These are phyloP conservation scores for Pilatotrama ljubarskyi DNA, from an alignment of 768 basidiomycete genomes.

Conservation along the genomic window DNA sequence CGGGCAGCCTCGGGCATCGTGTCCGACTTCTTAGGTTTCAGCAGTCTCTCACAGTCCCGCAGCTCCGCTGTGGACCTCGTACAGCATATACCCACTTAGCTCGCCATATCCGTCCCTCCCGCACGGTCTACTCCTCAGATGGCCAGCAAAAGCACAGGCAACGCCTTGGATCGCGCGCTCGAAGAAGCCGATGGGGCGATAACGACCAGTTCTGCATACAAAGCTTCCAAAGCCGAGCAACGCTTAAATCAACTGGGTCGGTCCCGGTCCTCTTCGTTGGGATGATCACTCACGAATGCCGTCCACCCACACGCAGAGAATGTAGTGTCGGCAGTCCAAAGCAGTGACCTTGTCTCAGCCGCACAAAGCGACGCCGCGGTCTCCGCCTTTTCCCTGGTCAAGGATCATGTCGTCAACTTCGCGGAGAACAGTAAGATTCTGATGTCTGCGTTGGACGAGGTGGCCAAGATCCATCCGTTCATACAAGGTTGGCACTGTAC, in stretches of 20 bases:
- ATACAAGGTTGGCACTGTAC: constrained; percentile 22
- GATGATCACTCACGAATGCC: too few relatives aligned
- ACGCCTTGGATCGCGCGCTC: background rate
- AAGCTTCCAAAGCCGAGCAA: background rate
- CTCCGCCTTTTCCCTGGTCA: background rate
- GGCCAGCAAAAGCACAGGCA: background rate
- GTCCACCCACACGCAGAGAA: background rate
- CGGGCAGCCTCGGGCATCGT: too few relatives aligned
- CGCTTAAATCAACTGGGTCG: background rate
- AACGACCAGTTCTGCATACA: background rate
- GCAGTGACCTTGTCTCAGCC: background rate
- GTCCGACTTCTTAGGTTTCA: too few relatives aligned
- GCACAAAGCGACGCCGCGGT: constrained; percentile 1
- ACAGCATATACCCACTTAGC: too few relatives aligned
- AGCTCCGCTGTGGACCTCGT: too few relatives aligned
- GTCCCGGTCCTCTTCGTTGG: background rate
- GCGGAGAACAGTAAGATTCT: constrained; percentile 14
- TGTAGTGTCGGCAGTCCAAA: background rate
- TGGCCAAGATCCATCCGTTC: constrained; percentile 30
- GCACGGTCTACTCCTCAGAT: too few relatives aligned
- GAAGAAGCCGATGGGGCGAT: background rate
- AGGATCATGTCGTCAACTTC: constrained; percentile 16
- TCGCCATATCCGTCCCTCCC: too few relatives aligned
- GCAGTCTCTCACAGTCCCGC: too few relatives aligned
- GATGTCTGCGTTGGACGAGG: constrained; percentile 29